phyloP scores from a whole-genome alignment of 2,329 filamentous ascomycete genomes.

The Aspergillus hiratsukae region DNA sequence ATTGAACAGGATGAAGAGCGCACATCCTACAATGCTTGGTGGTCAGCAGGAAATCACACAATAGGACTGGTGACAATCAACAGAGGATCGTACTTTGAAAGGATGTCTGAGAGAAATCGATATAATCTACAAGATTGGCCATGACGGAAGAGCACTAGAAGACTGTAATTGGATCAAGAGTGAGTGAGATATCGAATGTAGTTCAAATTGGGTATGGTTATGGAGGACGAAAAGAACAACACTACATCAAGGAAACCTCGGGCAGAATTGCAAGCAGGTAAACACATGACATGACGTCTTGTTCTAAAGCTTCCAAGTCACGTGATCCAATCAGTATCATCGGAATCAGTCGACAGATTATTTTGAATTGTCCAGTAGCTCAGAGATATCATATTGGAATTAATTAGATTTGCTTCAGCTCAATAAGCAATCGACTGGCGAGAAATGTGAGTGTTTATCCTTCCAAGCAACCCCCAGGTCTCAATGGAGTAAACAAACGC shows the following conservation, averaged over 20 bases:
- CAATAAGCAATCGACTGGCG: not conserved
- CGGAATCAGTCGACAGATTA: not conserved
- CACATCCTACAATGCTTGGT: not conserved
- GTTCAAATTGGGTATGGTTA: not conserved
- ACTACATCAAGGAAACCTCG: too few species aligned
- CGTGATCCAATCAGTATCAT: not conserved
- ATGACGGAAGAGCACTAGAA: not conserved
- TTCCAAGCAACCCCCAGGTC: not conserved
- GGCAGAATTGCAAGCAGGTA: not conserved
- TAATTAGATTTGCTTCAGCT: not conserved
- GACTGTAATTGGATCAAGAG: slow-evolving; percentile 3
- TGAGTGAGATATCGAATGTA: slow-evolving; percentile 15
- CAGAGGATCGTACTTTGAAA: not conserved
- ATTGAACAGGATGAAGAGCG: not conserved
- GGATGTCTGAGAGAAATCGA: not conserved
- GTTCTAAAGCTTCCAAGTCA: not conserved
- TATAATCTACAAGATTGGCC: not conserved
- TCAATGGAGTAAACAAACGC: not conserved
- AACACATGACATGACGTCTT: slow-evolving; percentile 1
- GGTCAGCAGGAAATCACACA: not conserved
- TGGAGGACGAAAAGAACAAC: not conserved
- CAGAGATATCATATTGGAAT: not conserved
- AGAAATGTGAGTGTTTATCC: not conserved
- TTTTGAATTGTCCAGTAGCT: not conserved
- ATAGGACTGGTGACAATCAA: not conserved